Conservation (phyloP, 768 basidiomycete species). For the Neoboletus magnificus region DNA sequence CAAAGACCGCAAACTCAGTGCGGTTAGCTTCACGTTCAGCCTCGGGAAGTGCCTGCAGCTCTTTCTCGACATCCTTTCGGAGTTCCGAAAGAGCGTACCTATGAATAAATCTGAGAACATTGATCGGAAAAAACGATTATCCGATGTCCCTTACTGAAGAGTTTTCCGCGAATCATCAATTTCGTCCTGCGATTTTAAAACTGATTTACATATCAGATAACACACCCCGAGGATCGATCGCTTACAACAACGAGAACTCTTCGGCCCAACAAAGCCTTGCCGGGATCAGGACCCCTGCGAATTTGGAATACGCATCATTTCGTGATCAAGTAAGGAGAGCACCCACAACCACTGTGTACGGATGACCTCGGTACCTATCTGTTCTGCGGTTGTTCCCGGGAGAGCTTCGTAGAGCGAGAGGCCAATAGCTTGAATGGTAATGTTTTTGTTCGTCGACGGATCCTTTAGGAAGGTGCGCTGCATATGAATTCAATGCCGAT, state of each 20-base stretch:
- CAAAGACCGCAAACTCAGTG: conserved; percentile 89
- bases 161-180: conserved; percentile 89
- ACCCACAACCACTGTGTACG: conserved; percentile 95
- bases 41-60: conserved; percentile 62
- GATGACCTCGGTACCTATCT: conserved; percentile 80
- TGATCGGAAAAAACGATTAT: not conserved
- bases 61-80: conserved; percentile 79
- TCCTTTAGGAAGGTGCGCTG: conserved; percentile 85
- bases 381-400: conserved; percentile 66
- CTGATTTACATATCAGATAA: conserved; percentile 12
- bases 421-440: conserved; percentile 95
- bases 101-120: conserved; percentile 5
- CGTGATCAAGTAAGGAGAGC: not conserved
- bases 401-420: conserved; percentile 93
- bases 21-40: conserved; percentile 67
- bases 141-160: conserved; percentile 57
- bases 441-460: conserved; percentile 63
- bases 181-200: conserved; percentile 58
- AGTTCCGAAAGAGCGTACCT: conserved; percentile 92
- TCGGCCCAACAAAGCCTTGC: conserved; percentile 72
- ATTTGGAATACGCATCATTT: not conserved
- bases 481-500: not conserved
- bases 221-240: conserved; percentile 12
- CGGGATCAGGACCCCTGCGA: conserved; percentile 59
- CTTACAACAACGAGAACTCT: conserved; percentile 79